Conservation (phyloP, 768 basidiomycete genomes). For the Boletellus ananiceps region DNA sequence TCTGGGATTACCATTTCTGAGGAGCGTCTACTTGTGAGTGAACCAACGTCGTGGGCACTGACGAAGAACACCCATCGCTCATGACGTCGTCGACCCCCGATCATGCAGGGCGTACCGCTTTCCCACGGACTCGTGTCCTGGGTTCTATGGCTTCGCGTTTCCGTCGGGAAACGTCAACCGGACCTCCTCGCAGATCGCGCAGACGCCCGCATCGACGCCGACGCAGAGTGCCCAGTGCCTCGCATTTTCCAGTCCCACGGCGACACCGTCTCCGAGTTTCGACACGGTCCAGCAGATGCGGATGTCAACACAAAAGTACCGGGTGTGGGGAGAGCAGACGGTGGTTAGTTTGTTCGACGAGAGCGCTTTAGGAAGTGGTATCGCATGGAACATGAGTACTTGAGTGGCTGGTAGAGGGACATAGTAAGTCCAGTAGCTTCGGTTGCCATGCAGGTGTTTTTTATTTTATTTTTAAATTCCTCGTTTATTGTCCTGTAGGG, state of each 20-base stretch:
- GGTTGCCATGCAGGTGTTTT: too few relatives aligned
- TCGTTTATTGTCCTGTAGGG: too few relatives aligned
- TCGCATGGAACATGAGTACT: slow-evolving; percentile 12
- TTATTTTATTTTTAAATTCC: too few relatives aligned
- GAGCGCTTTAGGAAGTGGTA: not conserved
- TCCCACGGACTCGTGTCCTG: slow-evolving; percentile 24
- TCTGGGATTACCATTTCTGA: slow-evolving; percentile 15
- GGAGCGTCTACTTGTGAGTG: slow-evolving; percentile 17
- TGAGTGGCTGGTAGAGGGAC: not conserved
- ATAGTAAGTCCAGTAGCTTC: too few relatives aligned
- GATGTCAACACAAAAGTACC: slow-evolving; percentile 9
- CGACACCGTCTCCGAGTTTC: slow-evolving; percentile 13
- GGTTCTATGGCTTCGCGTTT: slow-evolving; percentile 26
- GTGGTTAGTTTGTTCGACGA: slow-evolving; percentile 8
- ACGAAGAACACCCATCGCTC: not conserved
- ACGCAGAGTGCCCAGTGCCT: slow-evolving; percentile 15
- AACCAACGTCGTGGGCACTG: too few relatives aligned
- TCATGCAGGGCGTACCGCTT: slow-evolving; percentile 25
- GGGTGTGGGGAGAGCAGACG: slow-evolving; percentile 14
- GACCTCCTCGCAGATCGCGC: slow-evolving; percentile 17
- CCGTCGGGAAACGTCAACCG: slow-evolving; percentile 22
- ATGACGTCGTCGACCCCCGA: not conserved
- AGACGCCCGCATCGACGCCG: slow-evolving; percentile 18
- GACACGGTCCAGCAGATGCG: slow-evolving; percentile 10
- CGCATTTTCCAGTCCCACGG: slow-evolving; percentile 9